These are phyloP conservation scores for Pichia sp. DNA, from an alignment of 1,139 yeast species.

Conservation along the genomic window DNA sequence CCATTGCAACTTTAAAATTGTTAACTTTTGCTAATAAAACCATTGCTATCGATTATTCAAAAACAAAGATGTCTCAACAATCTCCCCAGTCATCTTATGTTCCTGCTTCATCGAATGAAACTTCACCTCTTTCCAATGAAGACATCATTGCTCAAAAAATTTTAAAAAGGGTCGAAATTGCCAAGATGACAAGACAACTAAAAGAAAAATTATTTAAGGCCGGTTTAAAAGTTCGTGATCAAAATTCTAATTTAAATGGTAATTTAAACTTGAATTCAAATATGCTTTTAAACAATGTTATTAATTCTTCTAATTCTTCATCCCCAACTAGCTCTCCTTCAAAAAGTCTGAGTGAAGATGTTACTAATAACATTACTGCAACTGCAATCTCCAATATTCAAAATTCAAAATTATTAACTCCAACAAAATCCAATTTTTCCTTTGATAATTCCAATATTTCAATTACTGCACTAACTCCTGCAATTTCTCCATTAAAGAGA, in stretches of 20 bases:
- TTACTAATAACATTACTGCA: slow-evolving; percentile 17
- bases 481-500: slow-evolving; percentile 27
- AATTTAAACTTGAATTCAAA: background rate
- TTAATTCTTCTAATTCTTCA: slow-evolving; percentile 15
- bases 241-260: slow-evolving; percentile 14
- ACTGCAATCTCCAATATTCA: slow-evolving; percentile 19
- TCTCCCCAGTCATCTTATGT: background rate
- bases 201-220: slow-evolving; percentile 35
- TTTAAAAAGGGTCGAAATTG: slow-evolving; percentile 37
- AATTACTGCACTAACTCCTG: slow-evolving; percentile 11
- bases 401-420: slow-evolving; percentile 13
- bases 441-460: slow-evolving; percentile 9
- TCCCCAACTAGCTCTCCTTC: slow-evolving; percentile 18
- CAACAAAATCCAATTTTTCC: slow-evolving; percentile 6
- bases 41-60: no score
- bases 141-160: slow-evolving; percentile 37
- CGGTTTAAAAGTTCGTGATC: slow-evolving; percentile 31
- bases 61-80: slow-evolving; percentile 5
- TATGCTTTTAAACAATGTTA: background rate
- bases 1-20: no score
- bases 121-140: slow-evolving; percentile 23
- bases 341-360: slow-evolving; percentile 15
- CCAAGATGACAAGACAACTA: slow-evolving; percentile 37
- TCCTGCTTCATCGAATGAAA: slow-evolving; percentile 11
- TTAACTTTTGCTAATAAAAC: no score